A percentile compares a stretch with the other conserved stretches of the same genome.
Conservation (phyloP, 2,329 filamentous ascomycete genomes). For the Alternaria sp. region DNA sequence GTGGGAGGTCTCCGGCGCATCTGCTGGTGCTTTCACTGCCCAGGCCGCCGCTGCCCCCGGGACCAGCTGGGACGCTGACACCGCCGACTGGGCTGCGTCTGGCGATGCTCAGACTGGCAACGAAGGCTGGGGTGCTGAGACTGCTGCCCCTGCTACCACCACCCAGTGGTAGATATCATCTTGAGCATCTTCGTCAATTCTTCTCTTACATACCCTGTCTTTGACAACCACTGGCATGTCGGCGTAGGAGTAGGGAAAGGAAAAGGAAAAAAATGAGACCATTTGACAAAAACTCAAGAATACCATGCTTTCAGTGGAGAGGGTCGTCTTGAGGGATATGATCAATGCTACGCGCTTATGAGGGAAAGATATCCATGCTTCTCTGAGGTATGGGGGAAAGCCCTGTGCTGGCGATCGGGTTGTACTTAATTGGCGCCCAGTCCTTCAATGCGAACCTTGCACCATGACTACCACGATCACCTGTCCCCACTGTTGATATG, state of each 20-base stretch:
- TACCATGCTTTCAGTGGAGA: slow-evolving; percentile 19
- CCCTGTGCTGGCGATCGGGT: slow-evolving; percentile 88
- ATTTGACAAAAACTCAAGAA: slow-evolving; percentile 22
- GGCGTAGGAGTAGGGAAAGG: slow-evolving; percentile 43
- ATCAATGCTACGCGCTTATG: slow-evolving; percentile 77
- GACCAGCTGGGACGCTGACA: slow-evolving; percentile 71
- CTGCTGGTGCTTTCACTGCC: slow-evolving; percentile 68
- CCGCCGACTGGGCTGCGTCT: slow-evolving; percentile 73
- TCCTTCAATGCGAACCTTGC: slow-evolving; percentile 40
- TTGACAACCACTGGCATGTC: slow-evolving; percentile 34
- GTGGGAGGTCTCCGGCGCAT: slow-evolving; percentile 80
- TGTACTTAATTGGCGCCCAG: slow-evolving; percentile 85
- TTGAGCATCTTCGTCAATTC: slow-evolving; percentile 23
- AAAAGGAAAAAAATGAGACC: slow-evolving; percentile 40
- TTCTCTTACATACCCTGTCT: slow-evolving; percentile 47
- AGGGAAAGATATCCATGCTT: slow-evolving; percentile 96
- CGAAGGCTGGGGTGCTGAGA: slow-evolving; percentile 61
- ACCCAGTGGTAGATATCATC: slow-evolving; percentile 56
- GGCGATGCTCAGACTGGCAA: slow-evolving; percentile 55
- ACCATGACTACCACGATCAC: slow-evolving; percentile 8
- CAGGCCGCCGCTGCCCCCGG: slow-evolving; percentile 67
- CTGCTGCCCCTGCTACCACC: slow-evolving; percentile 44
- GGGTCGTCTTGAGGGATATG: slow-evolving; percentile 34
- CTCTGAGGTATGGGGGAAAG: slow-evolving; percentile 78
- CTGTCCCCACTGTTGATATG: background rate